Conservation (phyloP, 2,329 filamentous ascomycete species). For the Verticillium nonalfalfae region DNA sequence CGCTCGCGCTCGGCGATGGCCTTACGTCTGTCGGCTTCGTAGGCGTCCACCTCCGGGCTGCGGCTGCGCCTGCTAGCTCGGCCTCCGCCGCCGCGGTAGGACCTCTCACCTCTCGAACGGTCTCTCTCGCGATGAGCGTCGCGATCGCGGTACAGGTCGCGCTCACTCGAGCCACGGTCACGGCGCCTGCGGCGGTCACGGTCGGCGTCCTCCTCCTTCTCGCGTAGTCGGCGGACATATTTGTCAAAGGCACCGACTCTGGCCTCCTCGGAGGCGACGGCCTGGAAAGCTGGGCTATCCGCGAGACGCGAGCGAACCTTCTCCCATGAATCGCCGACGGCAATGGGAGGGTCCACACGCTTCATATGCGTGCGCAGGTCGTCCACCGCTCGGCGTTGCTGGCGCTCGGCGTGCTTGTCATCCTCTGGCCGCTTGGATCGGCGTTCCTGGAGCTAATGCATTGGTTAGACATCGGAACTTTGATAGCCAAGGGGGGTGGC, state of each 20-base stretch:
- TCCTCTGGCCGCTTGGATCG: constrained; percentile 76
- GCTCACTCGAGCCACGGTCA: constrained; percentile 47
- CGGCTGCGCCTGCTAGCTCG: constrained; percentile 64
- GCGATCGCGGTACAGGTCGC: constrained; percentile 42
- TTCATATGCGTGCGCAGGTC: constrained; percentile 81
- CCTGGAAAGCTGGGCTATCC: constrained; percentile 77
- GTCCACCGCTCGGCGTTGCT: constrained; percentile 80
- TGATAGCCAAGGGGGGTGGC: not conserved
- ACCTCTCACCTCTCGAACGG: constrained; percentile 52
- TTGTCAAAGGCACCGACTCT: constrained; percentile 86
- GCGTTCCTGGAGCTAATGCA: constrained; percentile 69
- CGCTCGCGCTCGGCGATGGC: constrained; percentile 91
- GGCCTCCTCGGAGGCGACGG: constrained; percentile 74
- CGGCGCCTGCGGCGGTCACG: constrained; percentile 54
- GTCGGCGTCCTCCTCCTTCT: constrained; percentile 81
- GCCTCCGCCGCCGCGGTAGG: constrained; percentile 50
- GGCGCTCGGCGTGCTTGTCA: constrained; percentile 76
- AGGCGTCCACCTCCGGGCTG: constrained; percentile 86
- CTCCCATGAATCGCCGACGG: constrained; percentile 77
- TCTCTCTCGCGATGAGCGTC: constrained; percentile 40
- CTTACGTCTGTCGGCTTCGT: constrained; percentile 91
- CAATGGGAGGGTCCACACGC: constrained; percentile 79
- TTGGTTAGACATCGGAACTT: not conserved
- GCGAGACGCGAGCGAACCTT: constrained; percentile 74
- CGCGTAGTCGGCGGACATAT: constrained; percentile 80